Base-by-base conservation (phyloP, 805 yeast species). In the Kregervanrija fluxuum region DNA sequence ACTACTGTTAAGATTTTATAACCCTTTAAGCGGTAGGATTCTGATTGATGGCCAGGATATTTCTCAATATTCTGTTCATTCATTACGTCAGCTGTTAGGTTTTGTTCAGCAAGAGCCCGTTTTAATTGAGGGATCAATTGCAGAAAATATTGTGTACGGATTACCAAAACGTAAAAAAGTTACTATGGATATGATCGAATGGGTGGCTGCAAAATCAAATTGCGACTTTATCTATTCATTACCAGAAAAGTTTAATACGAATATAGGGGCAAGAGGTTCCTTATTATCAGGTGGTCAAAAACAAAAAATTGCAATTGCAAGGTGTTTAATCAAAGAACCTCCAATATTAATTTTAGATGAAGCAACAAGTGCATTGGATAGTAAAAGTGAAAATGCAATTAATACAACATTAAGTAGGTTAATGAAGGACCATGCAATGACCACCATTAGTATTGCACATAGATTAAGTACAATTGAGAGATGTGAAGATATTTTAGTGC, bases 31-130 rank as follows among this genome's bases (percentile, higher is more conserved):
- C 0, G 98, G 98, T 13, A 56, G 61, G n/a, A 79, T 91, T 39
- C 57, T 67, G 17, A 72, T 91, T 34, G 91, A 89, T 50, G 79
- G 78, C 11, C 76, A 77, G 43, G 73, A 85, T 51, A 76, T 91
- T 43, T 66, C 71, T 33, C 70, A 75, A n/a, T 77, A 82, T 58
- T 87, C 88, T 52, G 75, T 90, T 43, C 83, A 89, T 63, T 77
- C 81, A 33, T 75, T 83, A 57, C 72, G 98, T 44, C 74, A 79
- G 45, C 66, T 89, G 30, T 73, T 83, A 45, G 96, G 97, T 10
- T 83, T 85, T 43, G 98, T 91, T 3, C 90, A 85, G 48, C 98
- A 91, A 61, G 97, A 91, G 56, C 96, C 98, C 0, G 75, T 87
- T 15, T 68, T 91, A 43, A 87, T 88, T 65, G 82, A 89, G 46